phyloP scores from a whole-genome alignment of 768 basidiomycete species.

The Pleurotus tuber-regium region DNA sequence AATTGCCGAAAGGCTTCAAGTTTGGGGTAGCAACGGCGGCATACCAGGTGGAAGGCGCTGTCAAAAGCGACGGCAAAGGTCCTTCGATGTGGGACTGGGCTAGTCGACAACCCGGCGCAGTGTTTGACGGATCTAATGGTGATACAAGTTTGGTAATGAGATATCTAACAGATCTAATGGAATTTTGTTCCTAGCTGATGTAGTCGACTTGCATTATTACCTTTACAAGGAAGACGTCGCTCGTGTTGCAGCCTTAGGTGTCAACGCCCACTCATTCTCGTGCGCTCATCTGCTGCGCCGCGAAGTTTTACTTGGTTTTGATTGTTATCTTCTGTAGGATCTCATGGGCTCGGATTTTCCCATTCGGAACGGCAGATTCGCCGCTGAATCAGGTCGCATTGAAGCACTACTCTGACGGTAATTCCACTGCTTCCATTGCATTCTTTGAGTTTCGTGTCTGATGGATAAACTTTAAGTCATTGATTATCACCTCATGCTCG shows the following conservation, averaged over 20 bases:
- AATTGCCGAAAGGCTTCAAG: slow-evolving; percentile 44
- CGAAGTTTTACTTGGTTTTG: too few species aligned
- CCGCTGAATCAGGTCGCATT: slow-evolving; percentile 48
- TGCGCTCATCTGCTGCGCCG: slow-evolving; percentile 25
- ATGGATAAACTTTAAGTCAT: slow-evolving; percentile 33
- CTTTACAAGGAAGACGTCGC: slow-evolving; percentile 52
- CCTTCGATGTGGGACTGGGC: slow-evolving; percentile 52
- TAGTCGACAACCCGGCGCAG: slow-evolving; percentile 38
- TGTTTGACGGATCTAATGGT: slow-evolving; percentile 45
- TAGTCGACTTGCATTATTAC: slow-evolving; percentile 48
- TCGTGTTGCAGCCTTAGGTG: slow-evolving; percentile 46
- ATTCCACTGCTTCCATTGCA: slow-evolving; percentile 8
- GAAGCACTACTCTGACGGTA: slow-evolving; percentile 43
- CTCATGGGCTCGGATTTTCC: slow-evolving; percentile 51
- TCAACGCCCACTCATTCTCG: slow-evolving; percentile 55
- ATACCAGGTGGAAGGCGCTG: slow-evolving; percentile 53
- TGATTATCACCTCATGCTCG: slow-evolving; percentile 38
- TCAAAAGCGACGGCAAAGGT: slow-evolving; percentile 47
- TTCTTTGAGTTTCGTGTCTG: too few species aligned
- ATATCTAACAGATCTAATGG: too few species aligned
- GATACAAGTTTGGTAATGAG: too few species aligned
- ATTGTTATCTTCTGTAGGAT: too few species aligned
- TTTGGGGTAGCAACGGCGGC: slow-evolving; percentile 54
- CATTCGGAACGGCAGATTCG: slow-evolving; percentile 46
- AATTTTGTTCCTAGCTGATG: slow-evolving; percentile 34